Base-by-base conservation (phyloP, 2,329 filamentous ascomycete species). In the Lachnellula subtilissima region DNA sequence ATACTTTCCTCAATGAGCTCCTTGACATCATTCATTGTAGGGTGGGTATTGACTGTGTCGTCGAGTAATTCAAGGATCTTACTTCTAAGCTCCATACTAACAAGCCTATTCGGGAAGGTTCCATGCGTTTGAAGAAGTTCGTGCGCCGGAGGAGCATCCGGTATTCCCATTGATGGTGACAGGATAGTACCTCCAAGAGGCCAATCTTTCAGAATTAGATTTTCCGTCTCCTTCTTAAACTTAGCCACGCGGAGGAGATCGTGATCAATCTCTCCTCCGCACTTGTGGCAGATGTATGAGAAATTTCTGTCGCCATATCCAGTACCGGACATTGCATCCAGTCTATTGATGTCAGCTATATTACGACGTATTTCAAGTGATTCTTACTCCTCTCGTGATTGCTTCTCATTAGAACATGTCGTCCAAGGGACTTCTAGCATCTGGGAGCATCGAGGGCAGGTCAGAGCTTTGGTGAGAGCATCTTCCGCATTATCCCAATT, bases 121-220 rank as follows among this genome's bases (percentile, higher is more conserved):
- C 76, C 73, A 7, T 67, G 57, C 48, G 64, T 63, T 2, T 17
- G 17, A 5, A 40, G 19, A 9, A 42, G 36, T 5, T 59, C 53
- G 15, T 40, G 55, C 60, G 36, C 64, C 52, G 64, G 66, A 2
- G 73, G 61, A 1, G 61, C 50, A 32, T 74, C 67, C 0, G 84
- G 81, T 15, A 74, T 69, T 0, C 87, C 88, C 0, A 65, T 75
- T 1, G 71, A 68, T 0, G 77, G 67, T 8, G 82, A 75, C 7
- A 90, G 74, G 4, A 90, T 68, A 0, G 87, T 91, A 1, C 88
- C 87, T 0, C 86, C 84, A 75, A 92, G 82, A 0, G 87, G 83
- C 1, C 72, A 66, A 14, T 75, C 63, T 3, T 75, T 62, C 3
- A 70, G 57, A 3, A 82, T 62, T 0, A 89, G 73, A 0, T 65